Percentiles rank a stretch among this genome's conserved stretches.
These are phyloP conservation scores for Piedraia hortae DNA, from an alignment of 2,329 filamentous ascomycete genomes.

Conservation along the genomic window DNA sequence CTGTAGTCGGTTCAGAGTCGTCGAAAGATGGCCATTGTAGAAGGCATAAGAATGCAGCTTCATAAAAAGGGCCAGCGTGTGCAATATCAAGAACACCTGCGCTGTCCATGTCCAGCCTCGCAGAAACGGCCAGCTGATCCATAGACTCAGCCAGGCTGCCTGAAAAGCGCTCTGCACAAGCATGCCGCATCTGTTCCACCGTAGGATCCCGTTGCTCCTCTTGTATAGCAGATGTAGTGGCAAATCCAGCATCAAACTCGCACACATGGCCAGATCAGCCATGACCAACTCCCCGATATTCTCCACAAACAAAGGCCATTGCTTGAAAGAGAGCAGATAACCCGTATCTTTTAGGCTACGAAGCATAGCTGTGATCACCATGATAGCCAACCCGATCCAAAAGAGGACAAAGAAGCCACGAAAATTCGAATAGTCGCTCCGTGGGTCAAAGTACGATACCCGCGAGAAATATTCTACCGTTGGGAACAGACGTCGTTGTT, in stretches of 20 bases:
- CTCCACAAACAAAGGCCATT: slow-evolving; percentile 67
- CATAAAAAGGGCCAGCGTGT: slow-evolving; percentile 81
- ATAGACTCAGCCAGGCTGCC: slow-evolving; percentile 47
- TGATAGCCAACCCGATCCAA: slow-evolving; percentile 89
- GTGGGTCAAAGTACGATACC: slow-evolving; percentile 84
- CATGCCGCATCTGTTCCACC: slow-evolving; percentile 57
- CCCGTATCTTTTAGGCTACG: slow-evolving; percentile 88
- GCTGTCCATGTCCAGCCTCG: slow-evolving; percentile 90
- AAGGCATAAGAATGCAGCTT: slow-evolving; percentile 98
- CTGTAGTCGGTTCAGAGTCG: slow-evolving; percentile 55
- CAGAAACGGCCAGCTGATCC: slow-evolving; percentile 52
- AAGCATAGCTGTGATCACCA: slow-evolving; percentile 84
- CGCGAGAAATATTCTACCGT: slow-evolving; percentile 75
- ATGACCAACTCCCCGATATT: slow-evolving; percentile 71
- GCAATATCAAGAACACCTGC: slow-evolving; percentile 79
- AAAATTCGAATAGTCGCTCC: slow-evolving; percentile 80
- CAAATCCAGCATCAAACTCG: slow-evolving; percentile 40
- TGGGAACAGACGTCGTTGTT: slow-evolving; percentile 50
- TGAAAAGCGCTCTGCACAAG: slow-evolving; percentile 63
- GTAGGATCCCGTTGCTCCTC: slow-evolving; percentile 26
- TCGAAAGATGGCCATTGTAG: slow-evolving; percentile 85
- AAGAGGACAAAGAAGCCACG: slow-evolving; percentile 94
- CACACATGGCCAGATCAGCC: slow-evolving; percentile 66
- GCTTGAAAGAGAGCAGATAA: slow-evolving; percentile 54
- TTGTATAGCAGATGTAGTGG: slow-evolving; percentile 46